Conservation (phyloP, 78 protist genomes). For the Creolimax fragrantissima region DNA sequence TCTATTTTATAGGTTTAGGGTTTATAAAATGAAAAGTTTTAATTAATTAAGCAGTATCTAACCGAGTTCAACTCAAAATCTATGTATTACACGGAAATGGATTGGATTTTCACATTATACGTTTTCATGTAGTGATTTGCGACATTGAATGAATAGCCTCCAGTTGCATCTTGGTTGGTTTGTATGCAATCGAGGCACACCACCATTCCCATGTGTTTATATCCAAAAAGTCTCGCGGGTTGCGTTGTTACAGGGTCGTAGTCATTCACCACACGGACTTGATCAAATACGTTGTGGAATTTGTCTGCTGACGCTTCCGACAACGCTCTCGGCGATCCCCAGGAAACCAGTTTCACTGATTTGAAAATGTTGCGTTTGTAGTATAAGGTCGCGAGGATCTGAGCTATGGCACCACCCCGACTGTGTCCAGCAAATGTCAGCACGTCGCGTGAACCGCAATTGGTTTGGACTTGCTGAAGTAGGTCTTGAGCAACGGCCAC, state of each 20-base stretch:
- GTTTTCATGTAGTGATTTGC: too few relatives aligned
- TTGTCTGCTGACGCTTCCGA: neutral
- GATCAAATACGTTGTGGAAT: neutral
- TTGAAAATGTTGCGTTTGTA: neutral
- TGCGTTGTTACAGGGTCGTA: neutral
- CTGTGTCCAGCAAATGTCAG: neutral
- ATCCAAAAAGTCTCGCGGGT: neutral
- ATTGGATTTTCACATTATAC: too few relatives aligned
- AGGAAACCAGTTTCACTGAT: neutral
- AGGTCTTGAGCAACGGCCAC: neutral
- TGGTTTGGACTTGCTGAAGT: neutral
- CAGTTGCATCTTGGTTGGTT: neutral
- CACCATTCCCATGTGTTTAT: neutral
- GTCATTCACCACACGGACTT: neutral
- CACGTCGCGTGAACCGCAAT: neutral
- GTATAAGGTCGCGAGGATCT: neutral
- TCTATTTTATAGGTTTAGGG: too few relatives aligned
- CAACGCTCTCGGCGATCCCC: neutral
- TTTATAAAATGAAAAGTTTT: too few relatives aligned
- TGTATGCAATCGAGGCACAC: neutral
- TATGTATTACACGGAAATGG: too few relatives aligned
- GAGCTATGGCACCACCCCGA: neutral
- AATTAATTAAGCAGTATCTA: too few relatives aligned
- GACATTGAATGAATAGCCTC: too few relatives aligned
- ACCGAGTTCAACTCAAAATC: too few relatives aligned